Evolutionary conservation across 108 stramenopile species (phyloP).

Genomic region (Nitzschia inconspicua): DNA sequence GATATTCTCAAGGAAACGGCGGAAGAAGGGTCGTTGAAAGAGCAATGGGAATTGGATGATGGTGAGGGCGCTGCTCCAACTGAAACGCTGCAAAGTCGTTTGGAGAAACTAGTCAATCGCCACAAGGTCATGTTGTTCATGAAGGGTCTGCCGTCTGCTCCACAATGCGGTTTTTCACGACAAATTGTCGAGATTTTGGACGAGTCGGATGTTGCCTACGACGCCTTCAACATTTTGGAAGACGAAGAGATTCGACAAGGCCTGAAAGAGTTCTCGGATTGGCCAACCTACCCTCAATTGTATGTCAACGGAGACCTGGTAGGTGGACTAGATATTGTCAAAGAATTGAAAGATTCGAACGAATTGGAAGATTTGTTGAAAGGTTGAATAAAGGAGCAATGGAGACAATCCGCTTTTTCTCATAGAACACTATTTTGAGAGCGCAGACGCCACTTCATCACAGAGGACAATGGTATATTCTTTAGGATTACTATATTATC

Average conservation of each 20-base stretch:
- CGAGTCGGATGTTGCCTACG: constrained; percentile 51
- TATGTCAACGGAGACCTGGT: constrained; percentile 95
- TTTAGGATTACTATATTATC: background rate
- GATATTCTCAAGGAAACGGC: constrained; percentile 97
- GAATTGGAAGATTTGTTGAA: constrained; percentile 67
- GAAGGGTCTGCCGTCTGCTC: constrained; percentile 92
- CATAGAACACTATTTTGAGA: background rate
- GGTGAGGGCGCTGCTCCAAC: background rate
- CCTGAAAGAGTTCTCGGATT: constrained; percentile 84
- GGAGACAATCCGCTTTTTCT: too few species aligned
- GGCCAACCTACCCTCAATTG: constrained; percentile 97
- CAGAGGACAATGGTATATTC: background rate
- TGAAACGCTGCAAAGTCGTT: constrained; percentile 50
- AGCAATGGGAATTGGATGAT: constrained; percentile 46
- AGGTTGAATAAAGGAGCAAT: background rate
- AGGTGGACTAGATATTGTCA: constrained; percentile 96
- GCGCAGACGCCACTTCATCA: background rate
- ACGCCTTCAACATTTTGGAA: constrained; percentile 82
- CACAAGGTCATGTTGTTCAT: constrained; percentile 92
- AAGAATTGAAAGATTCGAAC: constrained; percentile 85
- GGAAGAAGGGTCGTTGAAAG: constrained; percentile 63
- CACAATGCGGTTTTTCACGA: constrained; percentile 90
- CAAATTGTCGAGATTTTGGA: constrained; percentile 86
- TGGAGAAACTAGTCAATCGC: constrained; percentile 48
- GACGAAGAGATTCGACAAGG: constrained; percentile 92